Evolutionary conservation across 2,329 filamentous ascomycete species (phyloP).

Genomic region (Boeremia lycopersici): DNA sequence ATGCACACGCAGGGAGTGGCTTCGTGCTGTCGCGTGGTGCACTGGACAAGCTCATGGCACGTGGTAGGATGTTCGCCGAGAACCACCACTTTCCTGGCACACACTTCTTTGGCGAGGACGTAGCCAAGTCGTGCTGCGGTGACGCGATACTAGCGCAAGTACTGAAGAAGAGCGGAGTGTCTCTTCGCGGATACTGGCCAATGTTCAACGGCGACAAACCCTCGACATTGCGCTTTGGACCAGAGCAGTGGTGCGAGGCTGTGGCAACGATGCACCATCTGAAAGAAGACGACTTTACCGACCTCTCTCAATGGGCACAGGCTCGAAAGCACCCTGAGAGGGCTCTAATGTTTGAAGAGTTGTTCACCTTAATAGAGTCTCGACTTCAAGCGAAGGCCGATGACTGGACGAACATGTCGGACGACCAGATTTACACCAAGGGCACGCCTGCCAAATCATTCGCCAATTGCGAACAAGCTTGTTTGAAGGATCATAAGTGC

Average conservation of each 20-base stretch:
- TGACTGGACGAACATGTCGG: constrained; percentile 45
- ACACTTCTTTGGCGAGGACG: constrained; percentile 44
- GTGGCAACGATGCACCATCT: constrained; percentile 50
- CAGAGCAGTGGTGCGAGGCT: constrained; percentile 52
- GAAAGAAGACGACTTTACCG: constrained; percentile 35
- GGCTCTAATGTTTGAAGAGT: constrained; percentile 43
- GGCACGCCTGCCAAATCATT: constrained; percentile 32
- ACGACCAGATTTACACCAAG: constrained; percentile 31
- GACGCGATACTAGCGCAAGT: constrained; percentile 48
- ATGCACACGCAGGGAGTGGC: constrained; percentile 53
- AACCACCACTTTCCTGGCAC: constrained; percentile 41
- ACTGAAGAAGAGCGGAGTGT: constrained; percentile 44
- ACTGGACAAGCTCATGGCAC: constrained; percentile 52
- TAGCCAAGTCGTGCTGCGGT: constrained; percentile 46
- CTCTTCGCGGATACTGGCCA: constrained; percentile 49
- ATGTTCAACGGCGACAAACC: constrained; percentile 54
- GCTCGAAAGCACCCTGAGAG: constrained; percentile 27
- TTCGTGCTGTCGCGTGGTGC: constrained; percentile 55
- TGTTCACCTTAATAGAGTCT: constrained; percentile 40
- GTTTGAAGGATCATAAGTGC: constrained; percentile 37
- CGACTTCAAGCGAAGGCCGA: constrained; percentile 28
- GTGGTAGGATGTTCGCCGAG: constrained; percentile 45
- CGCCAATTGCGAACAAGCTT: constrained; percentile 36
- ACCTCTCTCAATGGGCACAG: constrained; percentile 36
- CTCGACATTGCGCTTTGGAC: constrained; percentile 45